Conservation (phyloP, 2,329 filamentous ascomycete genomes). For the Ustilaginoidea virens region DNA sequence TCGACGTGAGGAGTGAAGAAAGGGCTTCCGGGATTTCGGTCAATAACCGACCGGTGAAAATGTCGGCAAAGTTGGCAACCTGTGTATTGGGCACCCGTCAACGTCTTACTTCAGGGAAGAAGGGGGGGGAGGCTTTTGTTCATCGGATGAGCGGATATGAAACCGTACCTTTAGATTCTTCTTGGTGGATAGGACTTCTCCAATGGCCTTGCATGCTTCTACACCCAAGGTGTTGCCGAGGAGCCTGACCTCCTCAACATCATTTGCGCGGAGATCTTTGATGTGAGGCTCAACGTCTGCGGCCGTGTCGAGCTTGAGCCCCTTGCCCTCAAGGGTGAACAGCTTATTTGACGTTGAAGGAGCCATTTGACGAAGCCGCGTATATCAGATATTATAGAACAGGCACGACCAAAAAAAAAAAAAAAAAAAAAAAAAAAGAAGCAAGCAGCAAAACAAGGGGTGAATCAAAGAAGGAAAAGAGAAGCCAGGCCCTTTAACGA, state of each 20-base stretch:
- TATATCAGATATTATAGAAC: conserved; percentile 5
- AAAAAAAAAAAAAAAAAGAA: conserved; percentile 3
- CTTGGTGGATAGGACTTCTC: conserved; percentile 71
- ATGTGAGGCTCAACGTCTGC: conserved; percentile 79
- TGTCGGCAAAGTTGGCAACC: conserved; percentile 85
- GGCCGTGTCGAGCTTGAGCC: conserved; percentile 80
- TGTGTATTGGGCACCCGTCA: conserved; percentile 13
- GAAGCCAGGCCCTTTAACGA: too few relatives aligned
- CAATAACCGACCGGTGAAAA: conserved; percentile 89
- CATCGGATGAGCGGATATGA: too few relatives aligned
- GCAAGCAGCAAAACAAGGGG: neutral
- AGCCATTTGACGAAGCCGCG: too few relatives aligned
- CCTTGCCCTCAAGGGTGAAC: conserved; percentile 85
- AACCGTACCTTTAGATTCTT: conserved; percentile 63
- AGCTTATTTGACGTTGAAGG: conserved; percentile 43
- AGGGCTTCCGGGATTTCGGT: conserved; percentile 88
- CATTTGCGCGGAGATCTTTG: conserved; percentile 52
- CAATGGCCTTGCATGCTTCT: conserved; percentile 71
- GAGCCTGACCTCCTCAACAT: conserved; percentile 74
- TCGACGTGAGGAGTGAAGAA: conserved; percentile 67
- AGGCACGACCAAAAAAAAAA: neutral
- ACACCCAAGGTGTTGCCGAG: conserved; percentile 88
- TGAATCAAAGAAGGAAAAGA: neutral
- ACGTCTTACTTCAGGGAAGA: neutral
- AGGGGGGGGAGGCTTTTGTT: conserved; percentile 8